These are phyloP conservation scores for Dunaliella primolecta DNA, from an alignment of 139 green algal species.

Conservation along the genomic window DNA sequence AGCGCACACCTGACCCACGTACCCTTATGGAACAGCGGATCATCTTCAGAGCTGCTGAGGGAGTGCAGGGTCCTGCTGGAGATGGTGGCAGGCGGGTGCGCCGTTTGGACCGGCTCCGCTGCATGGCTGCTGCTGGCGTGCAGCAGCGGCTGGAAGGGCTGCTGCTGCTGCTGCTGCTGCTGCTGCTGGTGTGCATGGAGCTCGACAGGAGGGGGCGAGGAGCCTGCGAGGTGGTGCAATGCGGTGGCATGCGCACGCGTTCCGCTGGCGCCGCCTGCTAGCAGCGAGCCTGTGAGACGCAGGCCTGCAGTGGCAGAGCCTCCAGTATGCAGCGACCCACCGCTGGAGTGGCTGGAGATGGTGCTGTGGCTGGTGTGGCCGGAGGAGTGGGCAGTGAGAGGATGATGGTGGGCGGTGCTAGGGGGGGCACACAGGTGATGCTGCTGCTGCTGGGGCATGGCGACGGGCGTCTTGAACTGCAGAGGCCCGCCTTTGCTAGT, in stretches of 20 bases:
- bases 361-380: not conserved
- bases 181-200: not conserved
- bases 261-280: not conserved
- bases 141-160: not conserved
- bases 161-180: not conserved
- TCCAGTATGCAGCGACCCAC: not conserved
- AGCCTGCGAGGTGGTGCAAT: not conserved
- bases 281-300: not conserved
- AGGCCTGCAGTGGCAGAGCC: not conserved
- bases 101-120: not conserved
- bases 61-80: not conserved
- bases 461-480: not conserved
- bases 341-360: constrained; percentile 9
- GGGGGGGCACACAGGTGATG: too few species aligned
- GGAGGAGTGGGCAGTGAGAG: not conserved
- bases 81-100: not conserved
- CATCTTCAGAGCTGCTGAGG: constrained; percentile 18
- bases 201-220: not conserved
- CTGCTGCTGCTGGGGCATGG: not conserved
- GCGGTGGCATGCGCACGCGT: not conserved
- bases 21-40: constrained; percentile 20
- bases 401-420: not conserved
- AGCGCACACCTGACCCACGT: too few species aligned
- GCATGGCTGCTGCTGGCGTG: not conserved
- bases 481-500: not conserved